Conservation (phyloP, 228 moss, liverwort and hornwort species). For the Sphagnum magellanicum region DNA sequence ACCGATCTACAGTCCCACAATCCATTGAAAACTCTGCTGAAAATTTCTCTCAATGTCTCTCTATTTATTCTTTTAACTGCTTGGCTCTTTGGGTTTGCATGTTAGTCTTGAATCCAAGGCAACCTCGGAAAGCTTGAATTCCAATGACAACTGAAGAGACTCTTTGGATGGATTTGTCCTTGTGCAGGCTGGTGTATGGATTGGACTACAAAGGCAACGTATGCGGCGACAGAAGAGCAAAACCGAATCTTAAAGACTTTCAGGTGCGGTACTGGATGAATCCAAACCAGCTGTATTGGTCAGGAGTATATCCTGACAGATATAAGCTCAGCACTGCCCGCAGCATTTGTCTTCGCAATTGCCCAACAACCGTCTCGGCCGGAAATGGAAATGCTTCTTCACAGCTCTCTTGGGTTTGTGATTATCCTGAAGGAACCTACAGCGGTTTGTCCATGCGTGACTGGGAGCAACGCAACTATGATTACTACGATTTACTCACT, state of each 20-base stretch:
- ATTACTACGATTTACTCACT: constrained; percentile 52
- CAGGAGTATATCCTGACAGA: constrained; percentile 44
- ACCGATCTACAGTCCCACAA: too few species aligned
- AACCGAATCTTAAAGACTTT: constrained; percentile 25
- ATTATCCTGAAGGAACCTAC: constrained; percentile 84
- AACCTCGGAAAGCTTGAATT: too few species aligned
- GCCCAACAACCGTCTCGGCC: constrained; percentile 23
- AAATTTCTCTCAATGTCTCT: too few species aligned
- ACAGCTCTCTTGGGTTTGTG: constrained; percentile 72
- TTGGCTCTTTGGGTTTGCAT: too few species aligned
- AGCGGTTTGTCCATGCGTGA: constrained; percentile 25
- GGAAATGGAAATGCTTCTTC: constrained; percentile 25
- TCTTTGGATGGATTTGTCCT: too few species aligned
- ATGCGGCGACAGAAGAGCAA: constrained; percentile 40
- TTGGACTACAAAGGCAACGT: constrained; percentile 81
- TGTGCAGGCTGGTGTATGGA: constrained; percentile 58
- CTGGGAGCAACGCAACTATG: constrained; percentile 63
- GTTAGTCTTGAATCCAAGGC: too few species aligned
- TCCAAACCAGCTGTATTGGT: constrained; percentile 69
- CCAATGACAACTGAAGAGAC: too few species aligned
- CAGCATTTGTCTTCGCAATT: constrained; percentile 60
- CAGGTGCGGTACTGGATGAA: constrained; percentile 85
- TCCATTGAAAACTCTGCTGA: too few species aligned
- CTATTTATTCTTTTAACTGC: too few species aligned
- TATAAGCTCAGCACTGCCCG: constrained; percentile 63